phyloP scores from a whole-genome alignment of 345 rosid genomes.

The Arabidopsis suecica region DNA sequence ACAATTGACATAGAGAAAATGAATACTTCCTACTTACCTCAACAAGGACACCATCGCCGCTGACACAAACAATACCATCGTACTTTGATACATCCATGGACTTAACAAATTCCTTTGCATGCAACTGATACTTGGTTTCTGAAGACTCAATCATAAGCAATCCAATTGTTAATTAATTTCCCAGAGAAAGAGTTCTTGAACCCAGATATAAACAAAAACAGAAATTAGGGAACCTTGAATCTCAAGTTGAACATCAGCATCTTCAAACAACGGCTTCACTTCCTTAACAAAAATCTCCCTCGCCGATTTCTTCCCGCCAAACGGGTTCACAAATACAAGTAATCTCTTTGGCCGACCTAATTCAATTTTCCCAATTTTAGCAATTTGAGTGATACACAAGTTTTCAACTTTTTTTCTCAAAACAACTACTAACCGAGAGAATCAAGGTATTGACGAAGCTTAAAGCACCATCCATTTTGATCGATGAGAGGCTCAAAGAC shows the following conservation, averaged over 20 bases:
- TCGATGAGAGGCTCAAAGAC: conserved; percentile 62
- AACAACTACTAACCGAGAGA: conserved; percentile 57
- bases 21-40: conserved; percentile 59
- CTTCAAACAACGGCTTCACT: conserved; percentile 84
- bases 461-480: conserved; percentile 54
- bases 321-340: conserved; percentile 79
- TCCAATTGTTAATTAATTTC: neutral
- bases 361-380: neutral
- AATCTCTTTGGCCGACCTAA: conserved; percentile 84
- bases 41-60: conserved; percentile 94
- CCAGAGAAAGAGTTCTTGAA: neutral
- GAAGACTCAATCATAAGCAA: conserved; percentile 32
- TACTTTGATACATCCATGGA: conserved; percentile 65
- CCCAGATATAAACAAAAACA: neutral
- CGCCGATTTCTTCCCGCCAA: conserved; percentile 81
- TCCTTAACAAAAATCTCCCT: conserved; percentile 59
- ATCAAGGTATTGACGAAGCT: conserved; percentile 60
- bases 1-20: neutral
- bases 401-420: neutral
- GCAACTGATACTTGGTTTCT: conserved; percentile 76
- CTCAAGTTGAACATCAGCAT: conserved; percentile 68
- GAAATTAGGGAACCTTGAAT: conserved; percentile 60
- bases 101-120: conserved; percentile 76
- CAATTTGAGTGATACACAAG: conserved; percentile 28
- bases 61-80: conserved; percentile 94